A percentile compares a stretch with the other conserved stretches of the same genome.
phyloP scores from a whole-genome alignment of 495 filamentous ascomycete genomes.

The Aspergillus campestris region DNA sequence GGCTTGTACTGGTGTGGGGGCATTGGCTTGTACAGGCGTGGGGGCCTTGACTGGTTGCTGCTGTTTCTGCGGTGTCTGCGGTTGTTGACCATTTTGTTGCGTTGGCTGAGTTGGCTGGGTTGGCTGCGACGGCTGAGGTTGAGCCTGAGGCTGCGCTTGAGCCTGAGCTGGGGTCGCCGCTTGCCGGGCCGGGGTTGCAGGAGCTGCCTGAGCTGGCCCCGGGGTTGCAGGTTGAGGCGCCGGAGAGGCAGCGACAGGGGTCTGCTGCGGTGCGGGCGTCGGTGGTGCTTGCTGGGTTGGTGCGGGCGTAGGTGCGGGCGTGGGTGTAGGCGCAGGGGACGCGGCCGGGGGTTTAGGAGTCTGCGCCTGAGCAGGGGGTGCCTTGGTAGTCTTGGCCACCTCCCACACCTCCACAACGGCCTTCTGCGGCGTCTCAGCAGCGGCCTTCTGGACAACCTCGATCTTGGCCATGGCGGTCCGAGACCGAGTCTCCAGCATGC shows the following conservation, averaged over 20 bases:
- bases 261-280: conserved; percentile 19
- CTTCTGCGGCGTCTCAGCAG: conserved; percentile 70
- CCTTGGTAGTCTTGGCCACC: conserved; percentile 61
- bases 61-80: conserved; percentile 7
- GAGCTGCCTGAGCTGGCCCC: conserved; percentile 10
- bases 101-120: background rate
- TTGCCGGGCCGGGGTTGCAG: background rate
- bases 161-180: conserved; percentile 6
- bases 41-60: background rate
- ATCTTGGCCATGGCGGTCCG: conserved; percentile 61
- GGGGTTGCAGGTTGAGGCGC: conserved; percentile 13
- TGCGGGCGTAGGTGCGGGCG: conserved; percentile 19
- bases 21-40: conserved; percentile 5
- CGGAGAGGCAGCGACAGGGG: conserved; percentile 13
- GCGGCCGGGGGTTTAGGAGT: conserved; percentile 23
- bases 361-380: conserved; percentile 32
- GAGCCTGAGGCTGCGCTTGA: background rate
- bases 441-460: conserved; percentile 68
- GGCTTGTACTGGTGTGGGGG: too few species aligned
- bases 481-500: conserved; percentile 67
- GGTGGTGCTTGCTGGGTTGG: conserved; percentile 17
- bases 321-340: conserved; percentile 21
- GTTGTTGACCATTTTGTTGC: background rate
- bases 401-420: conserved; percentile 82
- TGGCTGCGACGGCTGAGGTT: conserved; percentile 15